Conservation (phyloP, 1,284 basidiomycete species). For the Irpex lacteus region DNA sequence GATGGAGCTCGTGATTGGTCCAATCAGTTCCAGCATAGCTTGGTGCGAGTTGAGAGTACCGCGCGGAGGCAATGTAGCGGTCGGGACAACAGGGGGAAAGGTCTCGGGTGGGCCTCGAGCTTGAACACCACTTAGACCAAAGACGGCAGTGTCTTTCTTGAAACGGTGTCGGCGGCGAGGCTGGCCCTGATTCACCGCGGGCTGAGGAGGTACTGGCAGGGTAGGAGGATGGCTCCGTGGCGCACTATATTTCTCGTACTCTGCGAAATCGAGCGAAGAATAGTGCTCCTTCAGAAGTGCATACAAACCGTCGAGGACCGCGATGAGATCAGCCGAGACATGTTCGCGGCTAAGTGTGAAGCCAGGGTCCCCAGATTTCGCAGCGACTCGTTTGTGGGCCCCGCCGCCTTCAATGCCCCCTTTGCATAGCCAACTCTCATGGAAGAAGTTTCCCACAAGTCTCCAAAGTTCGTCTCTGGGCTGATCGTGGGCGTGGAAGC, state of each 20-base stretch:
- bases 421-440: background rate
- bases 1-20: no score
- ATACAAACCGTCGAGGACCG: background rate
- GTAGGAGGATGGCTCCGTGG: background rate
- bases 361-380: background rate
- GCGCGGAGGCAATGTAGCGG: no score
- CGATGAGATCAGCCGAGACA: background rate
- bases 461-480: no score
- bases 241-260: background rate
- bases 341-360: background rate
- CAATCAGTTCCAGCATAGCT: no score
- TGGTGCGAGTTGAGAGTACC: no score
- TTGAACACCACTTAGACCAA: no score
- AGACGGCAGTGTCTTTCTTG: no score
- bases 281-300: background rate
- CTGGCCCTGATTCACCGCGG: background rate
- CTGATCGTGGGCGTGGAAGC: slow-evolving; percentile 3
- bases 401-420: background rate
- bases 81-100: no score
- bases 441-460: background rate
- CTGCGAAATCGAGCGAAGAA: background rate
- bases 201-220: background rate
- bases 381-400: background rate
- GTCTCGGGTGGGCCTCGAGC: no score
- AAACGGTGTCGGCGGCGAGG: background rate